A percentile compares a stretch with the other conserved stretches of the same genome.
These are phyloP conservation scores for Gonium pectorale DNA, from an alignment of 139 green algal species.

Conservation along the genomic window DNA sequence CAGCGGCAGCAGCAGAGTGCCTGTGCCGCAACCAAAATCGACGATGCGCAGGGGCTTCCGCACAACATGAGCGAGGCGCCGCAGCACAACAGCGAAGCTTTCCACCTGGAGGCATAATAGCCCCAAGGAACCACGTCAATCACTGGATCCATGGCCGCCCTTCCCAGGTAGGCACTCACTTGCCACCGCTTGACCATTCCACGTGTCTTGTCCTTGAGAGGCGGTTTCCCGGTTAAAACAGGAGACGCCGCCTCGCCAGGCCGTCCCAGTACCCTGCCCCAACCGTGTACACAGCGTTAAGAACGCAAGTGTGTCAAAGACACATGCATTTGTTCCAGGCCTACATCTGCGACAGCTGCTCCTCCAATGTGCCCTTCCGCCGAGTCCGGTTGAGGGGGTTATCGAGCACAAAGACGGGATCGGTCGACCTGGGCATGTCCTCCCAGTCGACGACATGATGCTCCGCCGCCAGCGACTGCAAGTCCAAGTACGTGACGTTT, in stretches of 20 bases:
- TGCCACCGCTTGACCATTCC: conserved; percentile 51
- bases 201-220: background rate
- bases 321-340: background rate
- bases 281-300: background rate
- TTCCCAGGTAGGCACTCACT: background rate
- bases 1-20: conserved; percentile 76
- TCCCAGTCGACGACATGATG: conserved; percentile 21
- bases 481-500: background rate
- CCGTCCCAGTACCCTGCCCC: conserved; percentile 16
- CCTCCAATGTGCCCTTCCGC: conserved; percentile 37
- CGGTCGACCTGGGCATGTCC: conserved; percentile 4
- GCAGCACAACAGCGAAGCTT: conserved; percentile 67
- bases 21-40: conserved; percentile 83
- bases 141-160: background rate
- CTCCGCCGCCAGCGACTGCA: background rate
- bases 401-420: conserved; percentile 50
- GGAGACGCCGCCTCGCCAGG: background rate
- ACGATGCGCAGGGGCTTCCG: conserved; percentile 59
- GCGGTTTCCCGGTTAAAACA: background rate
- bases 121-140: background rate
- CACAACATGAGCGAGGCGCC: conserved; percentile 34
- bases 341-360: conserved; percentile 47
- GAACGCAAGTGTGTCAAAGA: background rate
- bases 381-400: conserved; percentile 46
- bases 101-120: conserved; percentile 64